Percentiles rank a stretch among this genome's conserved stretches.
Evolutionary conservation across 495 filamentous ascomycete species (phyloP).

Genomic region (Hypoxylon crocopeplum): DNA sequence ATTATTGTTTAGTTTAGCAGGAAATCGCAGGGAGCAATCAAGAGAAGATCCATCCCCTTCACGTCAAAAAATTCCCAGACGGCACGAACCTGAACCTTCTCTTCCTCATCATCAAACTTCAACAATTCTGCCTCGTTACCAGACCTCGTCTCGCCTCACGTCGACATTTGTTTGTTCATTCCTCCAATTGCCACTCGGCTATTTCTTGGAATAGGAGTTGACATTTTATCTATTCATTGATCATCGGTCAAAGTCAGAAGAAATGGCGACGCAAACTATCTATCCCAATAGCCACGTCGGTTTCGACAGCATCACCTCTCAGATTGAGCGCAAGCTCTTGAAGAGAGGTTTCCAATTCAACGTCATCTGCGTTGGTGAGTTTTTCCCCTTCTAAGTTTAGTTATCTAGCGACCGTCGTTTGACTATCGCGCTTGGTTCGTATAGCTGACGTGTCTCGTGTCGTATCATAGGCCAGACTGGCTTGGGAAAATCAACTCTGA

Average conservation of each 20-base stretch:
- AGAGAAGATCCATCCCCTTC: slow-evolving; percentile 36
- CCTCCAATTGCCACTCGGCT: slow-evolving; percentile 42
- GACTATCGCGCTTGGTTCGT: slow-evolving; percentile 10
- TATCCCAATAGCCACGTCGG: slow-evolving; percentile 97
- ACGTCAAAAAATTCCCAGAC: slow-evolving; percentile 36
- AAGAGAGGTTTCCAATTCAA: slow-evolving; percentile 99
- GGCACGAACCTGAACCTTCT: slow-evolving; percentile 31
- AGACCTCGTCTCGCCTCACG: slow-evolving; percentile 26
- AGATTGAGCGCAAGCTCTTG: slow-evolving; percentile 98
- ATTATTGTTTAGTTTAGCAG: slow-evolving; percentile 57
- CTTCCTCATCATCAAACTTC: slow-evolving; percentile 17
- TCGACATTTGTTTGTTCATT: slow-evolving; percentile 32
- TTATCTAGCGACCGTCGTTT: not conserved
- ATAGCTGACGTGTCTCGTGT: slow-evolving; percentile 49
- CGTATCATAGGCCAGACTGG: slow-evolving; percentile 84
- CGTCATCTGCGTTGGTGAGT: slow-evolving; percentile 98
- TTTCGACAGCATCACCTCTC: slow-evolving; percentile 98
- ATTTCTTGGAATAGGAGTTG: slow-evolving; percentile 54
- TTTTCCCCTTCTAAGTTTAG: not conserved
- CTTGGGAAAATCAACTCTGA: slow-evolving; percentile 96
- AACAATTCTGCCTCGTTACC: no score
- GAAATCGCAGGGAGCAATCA: slow-evolving; percentile 47
- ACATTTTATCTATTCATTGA: slow-evolving; percentile 38
- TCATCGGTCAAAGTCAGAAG: slow-evolving; percentile 16
- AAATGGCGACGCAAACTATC: slow-evolving; percentile 63